phyloP scores from a whole-genome alignment of 1,284 basidiomycete species.

The Melampsora larici-populina region DNA sequence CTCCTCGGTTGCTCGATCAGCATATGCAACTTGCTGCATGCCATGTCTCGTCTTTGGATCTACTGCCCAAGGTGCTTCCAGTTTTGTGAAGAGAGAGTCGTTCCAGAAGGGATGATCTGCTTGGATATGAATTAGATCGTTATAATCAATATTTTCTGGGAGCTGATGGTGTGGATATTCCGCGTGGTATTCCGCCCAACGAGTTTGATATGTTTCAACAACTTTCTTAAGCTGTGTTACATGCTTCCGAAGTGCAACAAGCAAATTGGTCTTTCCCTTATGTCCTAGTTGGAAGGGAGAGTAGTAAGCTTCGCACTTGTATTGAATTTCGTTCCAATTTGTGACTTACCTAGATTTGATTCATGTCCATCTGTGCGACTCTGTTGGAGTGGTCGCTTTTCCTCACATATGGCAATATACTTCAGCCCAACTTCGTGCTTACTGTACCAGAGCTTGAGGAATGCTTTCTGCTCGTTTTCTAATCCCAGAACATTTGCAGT shows the following conservation, averaged over 20 bases:
- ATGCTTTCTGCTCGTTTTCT: too few species aligned
- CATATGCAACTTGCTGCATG: not conserved
- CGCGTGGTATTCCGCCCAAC: not conserved
- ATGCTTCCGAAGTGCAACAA: too few species aligned
- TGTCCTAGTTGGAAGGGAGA: not conserved
- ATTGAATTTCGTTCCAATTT: not conserved
- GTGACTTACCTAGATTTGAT: not conserved
- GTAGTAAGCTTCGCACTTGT: not conserved
- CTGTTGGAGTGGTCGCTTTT: not conserved
- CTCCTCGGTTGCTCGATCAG: too few species aligned
- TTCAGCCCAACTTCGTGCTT: too few species aligned
- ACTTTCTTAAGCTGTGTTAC: not conserved
- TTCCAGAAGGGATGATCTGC: not conserved
- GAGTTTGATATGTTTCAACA: not conserved
- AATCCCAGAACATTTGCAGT: too few species aligned
- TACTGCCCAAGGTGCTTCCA: not conserved
- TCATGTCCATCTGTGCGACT: not conserved
- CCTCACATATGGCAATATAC: too few species aligned
- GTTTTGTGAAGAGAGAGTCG: not conserved
- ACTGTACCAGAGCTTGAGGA: too few species aligned
- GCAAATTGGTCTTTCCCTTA: too few species aligned
- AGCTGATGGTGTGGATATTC: not conserved
- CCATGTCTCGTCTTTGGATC: not conserved
- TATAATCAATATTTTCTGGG: not conserved
- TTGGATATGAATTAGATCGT: not conserved